These are phyloP conservation scores for Pyrenochaeta sp. DNA, from an alignment of 2,329 filamentous ascomycete genomes.

Conservation along the genomic window DNA sequence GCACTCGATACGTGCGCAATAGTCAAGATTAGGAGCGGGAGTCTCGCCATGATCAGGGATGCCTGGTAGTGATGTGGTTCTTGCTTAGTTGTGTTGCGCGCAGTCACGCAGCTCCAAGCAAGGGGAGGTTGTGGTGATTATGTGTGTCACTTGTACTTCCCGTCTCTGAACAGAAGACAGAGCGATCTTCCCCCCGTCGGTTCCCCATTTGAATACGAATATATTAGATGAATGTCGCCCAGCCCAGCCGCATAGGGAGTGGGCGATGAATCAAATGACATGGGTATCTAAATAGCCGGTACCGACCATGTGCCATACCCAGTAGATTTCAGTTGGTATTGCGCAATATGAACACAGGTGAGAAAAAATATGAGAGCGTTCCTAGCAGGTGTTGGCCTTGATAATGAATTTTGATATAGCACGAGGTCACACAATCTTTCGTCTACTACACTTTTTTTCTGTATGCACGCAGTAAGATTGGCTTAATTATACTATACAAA, in stretches of 20 bases:
- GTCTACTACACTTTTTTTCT: no score
- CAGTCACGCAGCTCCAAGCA: not conserved
- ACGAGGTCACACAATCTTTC: no score
- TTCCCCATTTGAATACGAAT: not conserved
- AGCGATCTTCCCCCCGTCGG: not conserved
- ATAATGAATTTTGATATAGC: no score
- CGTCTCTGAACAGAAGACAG: not conserved
- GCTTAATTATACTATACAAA: no score
- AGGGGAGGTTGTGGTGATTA: not conserved
- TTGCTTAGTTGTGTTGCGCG: not conserved
- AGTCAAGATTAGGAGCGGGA: not conserved
- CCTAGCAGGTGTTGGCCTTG: no score
- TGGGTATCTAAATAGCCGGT: conserved; percentile 3
- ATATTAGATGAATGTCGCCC: not conserved
- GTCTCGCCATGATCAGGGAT: conserved; percentile 2
- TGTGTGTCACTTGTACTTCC: not conserved
- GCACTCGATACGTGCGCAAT: not conserved
- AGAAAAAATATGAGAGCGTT: no score
- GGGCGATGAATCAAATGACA: not conserved
- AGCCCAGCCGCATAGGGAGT: not conserved
- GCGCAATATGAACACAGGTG: no score
- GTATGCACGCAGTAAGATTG: no score
- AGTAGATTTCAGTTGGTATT: no score
- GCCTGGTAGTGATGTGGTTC: not conserved
- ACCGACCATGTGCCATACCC: no score